A percentile compares a stretch with the other conserved stretches of the same genome.
Conservation (phyloP, 2,329 filamentous ascomycete species). For the Cephalotrichum gorgonifer region DNA sequence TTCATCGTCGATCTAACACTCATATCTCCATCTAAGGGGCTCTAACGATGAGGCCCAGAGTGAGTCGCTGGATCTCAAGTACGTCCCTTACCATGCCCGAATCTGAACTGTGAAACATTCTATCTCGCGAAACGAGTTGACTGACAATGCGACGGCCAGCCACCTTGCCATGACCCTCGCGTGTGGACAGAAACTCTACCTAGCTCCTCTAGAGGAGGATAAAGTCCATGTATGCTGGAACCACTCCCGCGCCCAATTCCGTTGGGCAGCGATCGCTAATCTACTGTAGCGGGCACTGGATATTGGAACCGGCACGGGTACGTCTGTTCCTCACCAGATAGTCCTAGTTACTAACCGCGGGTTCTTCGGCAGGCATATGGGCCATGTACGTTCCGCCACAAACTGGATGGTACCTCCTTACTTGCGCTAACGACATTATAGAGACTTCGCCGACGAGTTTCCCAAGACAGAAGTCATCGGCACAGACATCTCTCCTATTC, state of each 20-base stretch:
- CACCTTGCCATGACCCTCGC: constrained; percentile 13
- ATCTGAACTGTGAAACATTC: neutral
- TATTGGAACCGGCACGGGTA: constrained; percentile 11
- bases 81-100: neutral
- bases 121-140: neutral
- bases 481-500: constrained; percentile 46
- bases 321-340: neutral
- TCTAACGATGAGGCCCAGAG: constrained; percentile 8
- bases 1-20: neutral
- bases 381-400: constrained; percentile 29
- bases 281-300: constrained; percentile 9
- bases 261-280: neutral
- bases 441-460: constrained; percentile 35
- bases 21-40: neutral
- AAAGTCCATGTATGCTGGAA: neutral
- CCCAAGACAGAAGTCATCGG: constrained; percentile 33
- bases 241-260: constrained; percentile 5
- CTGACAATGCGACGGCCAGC: constrained; percentile 1
- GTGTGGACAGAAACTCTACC: constrained; percentile 12
- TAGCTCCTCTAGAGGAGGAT: constrained; percentile 12
- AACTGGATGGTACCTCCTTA: neutral
- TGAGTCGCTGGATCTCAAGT: constrained; percentile 12
- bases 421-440: constrained; percentile 13
- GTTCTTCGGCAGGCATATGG: constrained; percentile 38
- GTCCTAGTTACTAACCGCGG: neutral